Conservation (phyloP, 2,329 filamentous ascomycete genomes). For the Hypoxylon rubiginosum region DNA sequence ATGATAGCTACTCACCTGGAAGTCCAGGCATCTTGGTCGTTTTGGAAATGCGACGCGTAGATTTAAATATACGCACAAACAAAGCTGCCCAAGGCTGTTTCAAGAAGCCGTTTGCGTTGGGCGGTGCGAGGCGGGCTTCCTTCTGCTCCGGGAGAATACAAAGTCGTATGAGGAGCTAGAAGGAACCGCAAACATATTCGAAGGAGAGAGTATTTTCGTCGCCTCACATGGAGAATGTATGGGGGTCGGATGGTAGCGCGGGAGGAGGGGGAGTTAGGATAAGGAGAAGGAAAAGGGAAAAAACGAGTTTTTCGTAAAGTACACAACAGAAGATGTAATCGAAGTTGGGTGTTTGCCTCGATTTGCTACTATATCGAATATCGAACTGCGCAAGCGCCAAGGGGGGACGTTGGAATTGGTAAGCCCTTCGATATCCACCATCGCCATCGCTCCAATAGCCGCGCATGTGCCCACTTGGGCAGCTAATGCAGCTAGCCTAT, state of each 20-base stretch:
- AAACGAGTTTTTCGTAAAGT: background rate
- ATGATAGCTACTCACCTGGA: conserved; percentile 60
- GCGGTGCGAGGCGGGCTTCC: conserved; percentile 45
- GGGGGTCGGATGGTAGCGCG: conserved; percentile 21
- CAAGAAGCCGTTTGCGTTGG: conserved; percentile 34
- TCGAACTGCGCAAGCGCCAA: background rate
- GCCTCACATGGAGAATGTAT: conserved; percentile 49
- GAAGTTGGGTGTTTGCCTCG: background rate
- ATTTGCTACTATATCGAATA: background rate
- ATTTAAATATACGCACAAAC: conserved; percentile 26
- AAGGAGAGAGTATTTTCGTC: conserved; percentile 38
- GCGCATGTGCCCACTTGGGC: conserved; percentile 1
- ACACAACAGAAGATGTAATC: background rate
- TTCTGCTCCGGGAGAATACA: conserved; percentile 52
- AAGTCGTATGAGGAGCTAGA: conserved; percentile 49
- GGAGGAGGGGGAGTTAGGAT: background rate
- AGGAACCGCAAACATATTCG: conserved; percentile 54
- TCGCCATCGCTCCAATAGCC: conserved; percentile 16
- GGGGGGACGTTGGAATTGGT: conserved; percentile 26
- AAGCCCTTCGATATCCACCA: conserved; percentile 33
- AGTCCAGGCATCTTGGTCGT: conserved; percentile 67
- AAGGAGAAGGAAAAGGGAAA: background rate
- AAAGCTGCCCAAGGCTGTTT: conserved; percentile 8
- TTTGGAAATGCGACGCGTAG: conserved; percentile 13
- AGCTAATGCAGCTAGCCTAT: no score